A percentile compares a stretch with the other conserved stretches of the same genome.
Conservation (phyloP, 495 filamentous ascomycete genomes). For the Cercophora scortea region DNA sequence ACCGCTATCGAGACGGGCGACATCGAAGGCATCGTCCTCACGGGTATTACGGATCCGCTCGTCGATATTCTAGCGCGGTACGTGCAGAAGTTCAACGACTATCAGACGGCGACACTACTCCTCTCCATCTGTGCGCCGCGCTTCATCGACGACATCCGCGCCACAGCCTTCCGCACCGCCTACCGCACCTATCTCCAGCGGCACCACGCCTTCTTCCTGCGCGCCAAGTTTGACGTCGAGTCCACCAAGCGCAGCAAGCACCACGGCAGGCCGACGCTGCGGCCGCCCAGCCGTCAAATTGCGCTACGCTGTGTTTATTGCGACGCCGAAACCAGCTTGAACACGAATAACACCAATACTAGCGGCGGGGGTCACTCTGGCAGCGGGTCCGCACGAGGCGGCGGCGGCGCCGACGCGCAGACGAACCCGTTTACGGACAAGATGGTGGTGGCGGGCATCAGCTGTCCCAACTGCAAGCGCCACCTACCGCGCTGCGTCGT, state of each 20-base stretch:
- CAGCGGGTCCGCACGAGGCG: background rate
- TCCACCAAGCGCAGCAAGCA: conserved; percentile 51
- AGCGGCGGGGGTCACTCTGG: conserved; percentile 1
- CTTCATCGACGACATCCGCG: conserved; percentile 72
- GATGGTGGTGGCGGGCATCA: conserved; percentile 44
- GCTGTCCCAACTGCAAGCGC: conserved; percentile 79
- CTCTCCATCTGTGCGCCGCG: conserved; percentile 73
- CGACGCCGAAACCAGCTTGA: conserved; percentile 44
- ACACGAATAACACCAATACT: conserved; percentile 21
- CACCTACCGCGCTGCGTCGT: conserved; percentile 86
- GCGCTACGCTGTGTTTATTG: conserved; percentile 81
- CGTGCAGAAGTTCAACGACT: conserved; percentile 75
- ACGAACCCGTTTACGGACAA: conserved; percentile 36
- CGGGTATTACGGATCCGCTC: conserved; percentile 69
- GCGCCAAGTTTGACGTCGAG: conserved; percentile 57
- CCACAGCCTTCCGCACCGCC: conserved; percentile 68
- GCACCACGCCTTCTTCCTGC: conserved; percentile 42
- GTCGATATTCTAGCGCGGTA: conserved; percentile 84
- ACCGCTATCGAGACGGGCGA: conserved; percentile 67
- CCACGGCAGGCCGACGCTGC: conserved; percentile 55
- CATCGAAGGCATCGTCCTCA: conserved; percentile 81
- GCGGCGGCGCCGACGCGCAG: conserved; percentile 1
- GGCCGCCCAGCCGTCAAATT: conserved; percentile 64
- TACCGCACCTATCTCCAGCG: conserved; percentile 77
- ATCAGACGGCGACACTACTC: conserved; percentile 82